These are phyloP conservation scores for Austropuccinia psidii DNA, from an alignment of 1,284 basidiomycete genomes.

Conservation along the genomic window DNA sequence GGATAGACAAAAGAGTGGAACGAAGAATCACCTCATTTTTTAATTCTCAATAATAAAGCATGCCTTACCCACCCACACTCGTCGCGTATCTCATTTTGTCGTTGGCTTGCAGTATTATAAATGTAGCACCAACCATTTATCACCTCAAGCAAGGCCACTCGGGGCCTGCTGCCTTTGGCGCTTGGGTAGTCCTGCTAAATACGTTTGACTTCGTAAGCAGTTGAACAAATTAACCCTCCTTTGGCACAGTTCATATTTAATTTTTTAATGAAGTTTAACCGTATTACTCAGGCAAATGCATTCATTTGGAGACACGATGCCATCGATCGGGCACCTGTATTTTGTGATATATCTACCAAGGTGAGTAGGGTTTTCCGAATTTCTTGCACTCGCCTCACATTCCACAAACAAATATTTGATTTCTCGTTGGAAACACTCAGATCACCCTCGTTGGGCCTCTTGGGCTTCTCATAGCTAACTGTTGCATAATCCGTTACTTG, in stretches of 20 bases:
- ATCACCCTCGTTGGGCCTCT: constrained; percentile 1
- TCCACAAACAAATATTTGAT: not conserved
- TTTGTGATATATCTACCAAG: constrained; percentile 21
- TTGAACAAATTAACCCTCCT: not conserved
- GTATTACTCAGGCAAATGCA: not conserved
- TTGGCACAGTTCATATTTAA: not conserved
- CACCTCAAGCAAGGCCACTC: constrained; percentile 22
- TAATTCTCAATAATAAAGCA: no score
- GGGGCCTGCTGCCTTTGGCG: constrained; percentile 21
- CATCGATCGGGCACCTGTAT: constrained; percentile 6
- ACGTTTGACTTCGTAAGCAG: not conserved
- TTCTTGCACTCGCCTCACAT: not conserved
- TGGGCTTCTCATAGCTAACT: constrained; percentile 10
- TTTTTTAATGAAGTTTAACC: not conserved
- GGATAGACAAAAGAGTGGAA: no score
- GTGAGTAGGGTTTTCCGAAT: not conserved
- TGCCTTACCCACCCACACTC: no score
- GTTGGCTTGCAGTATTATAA: not conserved
- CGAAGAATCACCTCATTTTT: no score
- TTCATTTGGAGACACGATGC: constrained; percentile 16
- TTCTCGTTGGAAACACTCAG: not conserved
- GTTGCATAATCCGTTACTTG: constrained; percentile 20
- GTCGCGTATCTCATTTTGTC: not conserved
- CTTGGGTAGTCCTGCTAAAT: constrained; percentile 10
- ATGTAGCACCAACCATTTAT: not conserved